Conservation (phyloP, 441 rosid genomes). For the Flueggea neowawraea region DNA sequence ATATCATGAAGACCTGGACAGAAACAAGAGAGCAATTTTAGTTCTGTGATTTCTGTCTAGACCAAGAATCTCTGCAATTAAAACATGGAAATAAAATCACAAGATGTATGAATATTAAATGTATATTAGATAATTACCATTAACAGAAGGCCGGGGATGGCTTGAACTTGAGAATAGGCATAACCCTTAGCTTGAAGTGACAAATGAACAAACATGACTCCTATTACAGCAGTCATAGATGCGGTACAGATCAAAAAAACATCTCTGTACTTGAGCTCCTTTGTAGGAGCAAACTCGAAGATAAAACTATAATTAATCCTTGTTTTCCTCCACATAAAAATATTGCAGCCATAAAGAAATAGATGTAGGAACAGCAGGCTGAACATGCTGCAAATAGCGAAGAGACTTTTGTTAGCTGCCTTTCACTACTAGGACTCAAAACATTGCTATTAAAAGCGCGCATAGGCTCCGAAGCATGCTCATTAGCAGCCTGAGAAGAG, state of each 20-base stretch:
- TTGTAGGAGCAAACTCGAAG: slow-evolving; percentile 69
- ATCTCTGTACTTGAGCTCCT: slow-evolving; percentile 93
- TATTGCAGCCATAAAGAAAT: slow-evolving; percentile 94
- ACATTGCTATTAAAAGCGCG: neutral
- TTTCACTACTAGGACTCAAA: neutral
- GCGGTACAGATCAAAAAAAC: slow-evolving; percentile 80
- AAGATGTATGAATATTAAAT: too few species aligned
- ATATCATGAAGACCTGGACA: slow-evolving; percentile 49
- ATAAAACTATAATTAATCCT: slow-evolving; percentile 92
- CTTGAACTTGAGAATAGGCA: slow-evolving; percentile 73
- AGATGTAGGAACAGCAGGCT: slow-evolving; percentile 81
- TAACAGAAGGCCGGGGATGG: slow-evolving; percentile 74
- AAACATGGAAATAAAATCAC: too few species aligned
- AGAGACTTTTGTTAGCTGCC: slow-evolving; percentile 15
- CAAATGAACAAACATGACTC: slow-evolving; percentile 81
- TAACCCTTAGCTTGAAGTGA: slow-evolving; percentile 65
- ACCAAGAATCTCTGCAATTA: too few species aligned
- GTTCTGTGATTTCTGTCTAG: neutral
- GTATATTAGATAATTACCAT: slow-evolving; percentile 44
- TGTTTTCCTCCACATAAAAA: slow-evolving; percentile 87
- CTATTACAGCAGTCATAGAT: slow-evolving; percentile 74
- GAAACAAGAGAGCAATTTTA: neutral
- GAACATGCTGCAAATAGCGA: slow-evolving; percentile 78
- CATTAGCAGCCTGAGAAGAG: neutral
- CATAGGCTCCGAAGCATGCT: neutral